Conservation (phyloP, 2,329 filamentous ascomycete genomes). For the Xylogone sp. region DNA sequence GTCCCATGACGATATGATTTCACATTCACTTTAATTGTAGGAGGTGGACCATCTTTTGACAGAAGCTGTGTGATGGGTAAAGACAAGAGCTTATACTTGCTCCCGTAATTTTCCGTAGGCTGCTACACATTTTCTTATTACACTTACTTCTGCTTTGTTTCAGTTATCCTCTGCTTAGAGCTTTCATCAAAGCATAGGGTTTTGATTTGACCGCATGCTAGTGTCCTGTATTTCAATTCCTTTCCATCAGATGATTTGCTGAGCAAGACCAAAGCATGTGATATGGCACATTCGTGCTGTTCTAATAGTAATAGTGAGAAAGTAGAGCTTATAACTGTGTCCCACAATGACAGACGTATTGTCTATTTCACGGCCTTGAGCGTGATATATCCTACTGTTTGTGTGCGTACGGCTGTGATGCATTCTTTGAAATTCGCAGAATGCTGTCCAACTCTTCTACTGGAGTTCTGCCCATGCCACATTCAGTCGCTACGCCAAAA, state of each 20-base stretch:
- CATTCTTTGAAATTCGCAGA: slow-evolving; percentile 1
- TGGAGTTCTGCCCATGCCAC: slow-evolving; percentile 31
- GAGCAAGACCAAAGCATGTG: too few species aligned
- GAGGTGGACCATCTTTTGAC: neutral
- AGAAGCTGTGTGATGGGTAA: neutral
- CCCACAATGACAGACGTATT: too few species aligned
- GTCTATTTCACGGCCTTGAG: neutral
- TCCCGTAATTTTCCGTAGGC: neutral
- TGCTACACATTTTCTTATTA: neutral
- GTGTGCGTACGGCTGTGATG: neutral
- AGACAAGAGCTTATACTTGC: neutral
- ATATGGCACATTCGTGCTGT: too few species aligned
- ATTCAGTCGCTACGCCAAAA: slow-evolving; percentile 39
- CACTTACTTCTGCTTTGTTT: too few species aligned
- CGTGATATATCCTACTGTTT: neutral
- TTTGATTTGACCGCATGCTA: too few species aligned
- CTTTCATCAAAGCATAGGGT: too few species aligned
- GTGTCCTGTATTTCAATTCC: too few species aligned
- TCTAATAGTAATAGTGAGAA: too few species aligned
- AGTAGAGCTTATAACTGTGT: too few species aligned
- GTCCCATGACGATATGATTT: neutral
- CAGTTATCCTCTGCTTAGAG: too few species aligned
- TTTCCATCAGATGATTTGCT: too few species aligned
- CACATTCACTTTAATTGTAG: too few species aligned
- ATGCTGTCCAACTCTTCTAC: slow-evolving; percentile 11